phyloP scores from a whole-genome alignment of 2,329 filamentous ascomycete genomes.

The Diatrype stigma region DNA sequence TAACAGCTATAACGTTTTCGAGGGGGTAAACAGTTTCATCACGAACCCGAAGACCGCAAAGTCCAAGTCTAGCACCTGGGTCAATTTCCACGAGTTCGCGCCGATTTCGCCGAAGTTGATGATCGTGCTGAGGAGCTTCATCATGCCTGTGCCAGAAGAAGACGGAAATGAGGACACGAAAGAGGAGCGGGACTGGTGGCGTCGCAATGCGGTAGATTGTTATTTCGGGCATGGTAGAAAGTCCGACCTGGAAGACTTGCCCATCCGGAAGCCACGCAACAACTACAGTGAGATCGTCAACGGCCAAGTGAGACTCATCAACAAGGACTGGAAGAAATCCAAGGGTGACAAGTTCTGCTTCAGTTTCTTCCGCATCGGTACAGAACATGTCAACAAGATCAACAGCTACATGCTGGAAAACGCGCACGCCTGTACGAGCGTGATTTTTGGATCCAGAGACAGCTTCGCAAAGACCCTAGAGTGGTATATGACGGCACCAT shows the following conservation, averaged over 20 bases:
- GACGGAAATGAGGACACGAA: slow-evolving; percentile 9
- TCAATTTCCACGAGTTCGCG: slow-evolving; percentile 25
- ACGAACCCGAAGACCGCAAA: slow-evolving; percentile 13
- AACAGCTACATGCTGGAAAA: slow-evolving; percentile 28
- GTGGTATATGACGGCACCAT: slow-evolving; percentile 17
- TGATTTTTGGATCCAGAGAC: slow-evolving; percentile 21
- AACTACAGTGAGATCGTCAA: slow-evolving; percentile 20
- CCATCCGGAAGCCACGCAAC: slow-evolving; percentile 24
- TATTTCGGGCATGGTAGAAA: slow-evolving; percentile 7
- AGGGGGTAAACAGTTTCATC: slow-evolving; percentile 19
- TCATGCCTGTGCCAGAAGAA: slow-evolving; percentile 18
- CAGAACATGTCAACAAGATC: slow-evolving; percentile 25
- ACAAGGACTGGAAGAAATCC: slow-evolving; percentile 8
- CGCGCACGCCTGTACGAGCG: slow-evolving; percentile 12
- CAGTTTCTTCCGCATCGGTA: slow-evolving; percentile 21
- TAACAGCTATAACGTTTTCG: slow-evolving; percentile 19
- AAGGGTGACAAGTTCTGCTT: slow-evolving; percentile 26
- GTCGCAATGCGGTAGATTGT: slow-evolving; percentile 4
- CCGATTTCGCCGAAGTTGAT: slow-evolving; percentile 24
- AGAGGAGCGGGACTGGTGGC: slow-evolving; percentile 2
- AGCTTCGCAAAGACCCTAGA: slow-evolving; percentile 20
- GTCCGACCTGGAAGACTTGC: slow-evolving; percentile 22
- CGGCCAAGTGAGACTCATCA: slow-evolving; percentile 9
- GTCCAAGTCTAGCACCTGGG: not conserved
- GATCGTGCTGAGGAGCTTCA: slow-evolving; percentile 18